phyloP scores from a whole-genome alignment of 2,329 filamentous ascomycete species.

The Plectosphaerella cucumerina region DNA sequence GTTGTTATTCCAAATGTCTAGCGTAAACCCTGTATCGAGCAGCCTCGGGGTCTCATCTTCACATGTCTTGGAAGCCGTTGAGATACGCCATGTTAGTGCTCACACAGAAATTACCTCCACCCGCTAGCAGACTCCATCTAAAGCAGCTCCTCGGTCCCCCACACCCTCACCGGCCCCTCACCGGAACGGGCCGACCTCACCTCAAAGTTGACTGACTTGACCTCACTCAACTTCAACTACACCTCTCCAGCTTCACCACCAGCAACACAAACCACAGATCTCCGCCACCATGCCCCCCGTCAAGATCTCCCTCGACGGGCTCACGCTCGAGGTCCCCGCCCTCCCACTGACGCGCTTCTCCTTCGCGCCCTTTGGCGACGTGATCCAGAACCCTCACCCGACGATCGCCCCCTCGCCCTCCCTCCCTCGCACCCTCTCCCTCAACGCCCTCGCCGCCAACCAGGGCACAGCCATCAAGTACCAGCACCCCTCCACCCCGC shows the following conservation, averaged over 20 bases:
- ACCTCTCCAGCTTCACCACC: not conserved
- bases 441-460: slow-evolving; percentile 61
- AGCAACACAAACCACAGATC: not conserved
- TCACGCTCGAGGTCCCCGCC: slow-evolving; percentile 44
- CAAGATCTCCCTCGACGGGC: not conserved
- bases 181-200: not conserved
- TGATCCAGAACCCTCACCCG: slow-evolving; percentile 69
- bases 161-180: not conserved
- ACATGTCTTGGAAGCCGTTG: too few species aligned
- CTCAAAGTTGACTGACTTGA: too few species aligned
- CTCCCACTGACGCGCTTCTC: slow-evolving; percentile 61
- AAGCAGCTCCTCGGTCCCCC: not conserved
- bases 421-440: slow-evolving; percentile 34
- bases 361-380: slow-evolving; percentile 79
- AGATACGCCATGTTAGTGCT: too few species aligned
- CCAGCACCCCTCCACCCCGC: slow-evolving; percentile 69
- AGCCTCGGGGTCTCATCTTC: too few species aligned
- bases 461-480: slow-evolving; percentile 89
- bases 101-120: too few species aligned
- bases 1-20: too few species aligned
- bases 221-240: not conserved
- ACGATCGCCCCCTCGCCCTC: slow-evolving; percentile 44
- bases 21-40: too few species aligned
- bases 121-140: not conserved
- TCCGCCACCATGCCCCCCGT: not conserved